phyloP scores from a whole-genome alignment of 208 protist species.

The Trichomonas vaginalis region DNA sequence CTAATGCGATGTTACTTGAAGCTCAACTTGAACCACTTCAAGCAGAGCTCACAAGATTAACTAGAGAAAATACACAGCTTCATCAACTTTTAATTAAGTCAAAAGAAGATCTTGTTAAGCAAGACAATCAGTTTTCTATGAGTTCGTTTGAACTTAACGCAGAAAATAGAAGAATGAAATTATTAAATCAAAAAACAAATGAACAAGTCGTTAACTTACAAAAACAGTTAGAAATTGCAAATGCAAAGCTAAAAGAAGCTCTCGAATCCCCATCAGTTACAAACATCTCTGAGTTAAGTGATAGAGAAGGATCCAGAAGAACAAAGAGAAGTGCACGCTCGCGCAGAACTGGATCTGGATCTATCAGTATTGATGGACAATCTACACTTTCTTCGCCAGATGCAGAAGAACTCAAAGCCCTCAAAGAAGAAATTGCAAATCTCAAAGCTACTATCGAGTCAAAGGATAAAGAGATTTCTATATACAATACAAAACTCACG shows the following conservation, averaged over 20 bases:
- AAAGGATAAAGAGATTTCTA: background rate
- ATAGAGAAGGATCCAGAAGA: background rate
- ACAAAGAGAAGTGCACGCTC: background rate
- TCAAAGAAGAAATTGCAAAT: background rate
- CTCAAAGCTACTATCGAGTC: background rate
- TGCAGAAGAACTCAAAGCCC: background rate
- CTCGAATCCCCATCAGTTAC: background rate
- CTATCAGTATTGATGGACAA: background rate
- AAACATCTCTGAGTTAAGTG: background rate
- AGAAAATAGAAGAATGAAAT: background rate
- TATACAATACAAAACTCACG: background rate
- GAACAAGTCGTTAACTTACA: background rate
- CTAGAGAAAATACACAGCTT: background rate
- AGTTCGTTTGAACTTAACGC: background rate
- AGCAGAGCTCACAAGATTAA: background rate
- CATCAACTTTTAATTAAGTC: background rate
- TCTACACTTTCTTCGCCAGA: background rate
- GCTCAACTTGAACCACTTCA: background rate
- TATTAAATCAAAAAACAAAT: constrained; percentile 5
- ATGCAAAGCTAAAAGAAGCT: background rate
- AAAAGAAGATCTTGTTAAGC: background rate
- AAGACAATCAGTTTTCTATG: background rate
- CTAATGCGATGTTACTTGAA: background rate
- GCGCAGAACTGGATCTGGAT: background rate
- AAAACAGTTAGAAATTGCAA: background rate